Percentiles rank a stretch among this genome's conserved stretches.
phyloP scores from a whole-genome alignment of 225 moss, liverwort and hornwort species.

The Takakia lepidozioides region DNA sequence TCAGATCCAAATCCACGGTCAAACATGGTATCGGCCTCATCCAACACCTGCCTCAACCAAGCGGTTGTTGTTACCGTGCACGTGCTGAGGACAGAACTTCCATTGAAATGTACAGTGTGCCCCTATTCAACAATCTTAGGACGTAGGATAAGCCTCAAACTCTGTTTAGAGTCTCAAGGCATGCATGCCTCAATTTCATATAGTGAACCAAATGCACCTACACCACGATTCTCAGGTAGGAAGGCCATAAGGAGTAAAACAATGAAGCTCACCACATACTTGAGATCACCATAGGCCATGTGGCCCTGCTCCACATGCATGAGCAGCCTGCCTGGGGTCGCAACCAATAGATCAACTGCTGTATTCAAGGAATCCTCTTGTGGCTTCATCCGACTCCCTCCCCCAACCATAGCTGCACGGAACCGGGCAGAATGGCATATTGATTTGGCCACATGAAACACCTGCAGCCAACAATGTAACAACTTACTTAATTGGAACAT shows the following conservation, averaged over 20 bases:
- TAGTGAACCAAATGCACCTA: too few relatives aligned
- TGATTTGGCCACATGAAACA: slow-evolving; percentile 92
- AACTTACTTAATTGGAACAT: neutral
- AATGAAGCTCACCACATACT: slow-evolving; percentile 95
- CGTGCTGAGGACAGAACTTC: too few relatives aligned
- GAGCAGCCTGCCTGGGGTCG: slow-evolving; percentile 90
- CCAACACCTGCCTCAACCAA: slow-evolving; percentile 61
- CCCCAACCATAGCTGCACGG: slow-evolving; percentile 96
- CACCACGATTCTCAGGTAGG: too few relatives aligned
- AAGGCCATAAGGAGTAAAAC: too few relatives aligned
- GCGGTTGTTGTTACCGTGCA: too few relatives aligned
- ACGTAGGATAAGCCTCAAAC: too few relatives aligned
- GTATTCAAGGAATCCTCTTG: slow-evolving; percentile 86
- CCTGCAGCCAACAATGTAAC: slow-evolving; percentile 31
- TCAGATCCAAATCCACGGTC: slow-evolving; percentile 91
- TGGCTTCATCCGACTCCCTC: slow-evolving; percentile 82
- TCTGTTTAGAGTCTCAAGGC: too few relatives aligned
- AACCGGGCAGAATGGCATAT: slow-evolving; percentile 96
- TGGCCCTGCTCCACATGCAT: slow-evolving; percentile 95
- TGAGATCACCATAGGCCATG: slow-evolving; percentile 99
- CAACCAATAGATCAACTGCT: slow-evolving; percentile 86
- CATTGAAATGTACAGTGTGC: too few relatives aligned
- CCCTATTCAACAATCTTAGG: too few relatives aligned
- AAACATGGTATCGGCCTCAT: slow-evolving; percentile 99
- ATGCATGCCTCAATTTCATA: too few relatives aligned